Evolutionary conservation across 192 early-diverging fungal genomes (phyloP).

Genomic region (Neocallimastix lanati): DNA sequence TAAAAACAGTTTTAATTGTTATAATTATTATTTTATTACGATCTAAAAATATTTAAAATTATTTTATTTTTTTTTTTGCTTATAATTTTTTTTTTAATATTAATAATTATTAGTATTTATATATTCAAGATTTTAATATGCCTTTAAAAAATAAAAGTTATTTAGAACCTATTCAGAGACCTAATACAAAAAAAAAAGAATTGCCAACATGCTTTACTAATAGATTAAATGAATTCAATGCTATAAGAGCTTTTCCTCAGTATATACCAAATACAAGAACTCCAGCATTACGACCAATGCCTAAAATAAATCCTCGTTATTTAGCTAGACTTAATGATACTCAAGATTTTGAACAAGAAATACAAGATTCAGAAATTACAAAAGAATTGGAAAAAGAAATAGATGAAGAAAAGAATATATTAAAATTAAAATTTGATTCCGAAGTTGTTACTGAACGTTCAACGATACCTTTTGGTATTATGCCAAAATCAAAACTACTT

Average conservation of each 20-base stretch:
- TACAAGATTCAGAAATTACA: neutral
- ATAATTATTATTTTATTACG: no score
- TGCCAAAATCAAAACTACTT: neutral
- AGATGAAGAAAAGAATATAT: neutral
- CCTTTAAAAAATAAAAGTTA: neutral
- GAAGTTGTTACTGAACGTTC: neutral
- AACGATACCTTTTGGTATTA: neutral
- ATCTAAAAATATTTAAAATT: no score
- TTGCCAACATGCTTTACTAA: neutral
- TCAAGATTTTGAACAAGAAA: neutral
- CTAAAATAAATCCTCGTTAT: neutral
- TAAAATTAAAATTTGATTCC: neutral
- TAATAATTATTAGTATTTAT: no score
- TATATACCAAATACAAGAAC: neutral
- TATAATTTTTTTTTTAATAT: no score
- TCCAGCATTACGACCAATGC: neutral
- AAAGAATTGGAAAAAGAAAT: neutral
- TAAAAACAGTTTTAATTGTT: no score
- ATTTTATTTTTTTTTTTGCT: no score
- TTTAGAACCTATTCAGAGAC: neutral
- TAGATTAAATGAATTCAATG: neutral
- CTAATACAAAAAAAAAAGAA: neutral
- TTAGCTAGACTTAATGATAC: neutral
- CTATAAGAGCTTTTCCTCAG: neutral
- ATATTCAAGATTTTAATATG: no score